Evolutionary conservation across 768 basidiomycete genomes (phyloP).

Genomic region (Tylopilus sp.): DNA sequence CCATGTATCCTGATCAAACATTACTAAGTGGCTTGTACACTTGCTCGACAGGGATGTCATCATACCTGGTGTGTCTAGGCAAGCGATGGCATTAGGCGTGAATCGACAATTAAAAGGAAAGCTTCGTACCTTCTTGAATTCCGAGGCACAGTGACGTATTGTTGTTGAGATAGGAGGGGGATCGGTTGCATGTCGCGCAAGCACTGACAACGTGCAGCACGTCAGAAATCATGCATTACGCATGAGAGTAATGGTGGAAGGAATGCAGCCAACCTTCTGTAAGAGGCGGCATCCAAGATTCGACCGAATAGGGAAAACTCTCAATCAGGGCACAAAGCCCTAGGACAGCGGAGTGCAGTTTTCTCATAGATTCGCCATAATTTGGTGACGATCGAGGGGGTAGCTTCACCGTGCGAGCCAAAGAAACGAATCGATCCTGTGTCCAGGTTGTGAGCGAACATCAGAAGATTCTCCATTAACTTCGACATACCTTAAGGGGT

Average conservation of each 20-base stretch:
- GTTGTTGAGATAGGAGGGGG: constrained; percentile 89
- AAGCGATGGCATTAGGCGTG: constrained; percentile 1
- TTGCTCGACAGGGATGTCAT: constrained; percentile 13
- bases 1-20: constrained; percentile 71
- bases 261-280: constrained; percentile 56
- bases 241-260: not conserved
- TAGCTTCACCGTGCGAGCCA: constrained; percentile 58
- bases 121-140: constrained; percentile 76
- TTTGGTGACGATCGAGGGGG: constrained; percentile 65
- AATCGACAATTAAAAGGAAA: constrained; percentile 7
- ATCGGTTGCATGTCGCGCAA: constrained; percentile 77
- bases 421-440: constrained; percentile 76
- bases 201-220: constrained; percentile 41
- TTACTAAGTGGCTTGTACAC: constrained; percentile 3
- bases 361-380: constrained; percentile 70
- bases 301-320: constrained; percentile 94
- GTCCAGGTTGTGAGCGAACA: constrained; percentile 6
- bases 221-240: not conserved
- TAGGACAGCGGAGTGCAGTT: constrained; percentile 85
- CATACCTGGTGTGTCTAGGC: constrained; percentile 60
- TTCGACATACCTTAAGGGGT: constrained; percentile 70
- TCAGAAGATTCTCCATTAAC: not conserved
- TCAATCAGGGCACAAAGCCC: constrained; percentile 93
- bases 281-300: constrained; percentile 85
- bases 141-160: constrained; percentile 79